These are phyloP conservation scores for Russula foetens DNA, from an alignment of 768 basidiomycete species.

Conservation along the genomic window DNA sequence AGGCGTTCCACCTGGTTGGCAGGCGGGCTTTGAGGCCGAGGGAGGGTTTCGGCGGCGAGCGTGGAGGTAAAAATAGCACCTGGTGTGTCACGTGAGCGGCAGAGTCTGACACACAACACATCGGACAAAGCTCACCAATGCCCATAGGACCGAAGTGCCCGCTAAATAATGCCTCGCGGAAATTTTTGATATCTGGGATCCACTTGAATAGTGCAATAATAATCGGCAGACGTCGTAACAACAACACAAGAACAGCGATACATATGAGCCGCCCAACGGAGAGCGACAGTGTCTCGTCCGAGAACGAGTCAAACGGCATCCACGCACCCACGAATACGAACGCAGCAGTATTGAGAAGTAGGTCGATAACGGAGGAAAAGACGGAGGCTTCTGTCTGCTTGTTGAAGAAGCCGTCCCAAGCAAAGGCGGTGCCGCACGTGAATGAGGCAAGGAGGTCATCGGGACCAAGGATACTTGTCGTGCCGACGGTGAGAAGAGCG, in stretches of 20 bases:
- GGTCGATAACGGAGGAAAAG: constrained; percentile 93
- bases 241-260: constrained; percentile 71
- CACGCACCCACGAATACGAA: constrained; percentile 97
- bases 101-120: not conserved
- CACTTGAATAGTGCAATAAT: constrained; percentile 82
- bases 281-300: constrained; percentile 55
- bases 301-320: constrained; percentile 87
- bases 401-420: constrained; percentile 94
- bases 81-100: constrained; percentile 21
- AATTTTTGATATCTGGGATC: constrained; percentile 94
- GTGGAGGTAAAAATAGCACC: constrained; percentile 94
- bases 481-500: constrained; percentile 77
- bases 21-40: constrained; percentile 37
- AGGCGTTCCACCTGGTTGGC: constrained; percentile 56
- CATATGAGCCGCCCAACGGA: constrained; percentile 80
- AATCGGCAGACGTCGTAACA: constrained; percentile 75
- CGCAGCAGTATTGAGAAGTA: constrained; percentile 91
- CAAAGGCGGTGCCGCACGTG: constrained; percentile 91
- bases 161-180: constrained; percentile 87
- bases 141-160: constrained; percentile 94
- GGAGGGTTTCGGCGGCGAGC: constrained; percentile 58
- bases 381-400: constrained; percentile 90
- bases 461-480: constrained; percentile 77
- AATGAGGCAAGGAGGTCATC: constrained; percentile 95
- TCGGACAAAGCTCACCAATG: constrained; percentile 39